A percentile compares a stretch with the other conserved stretches of the same genome.
Conservation (phyloP, 169 alveolate genomes). For the Cryptosporidium canis region DNA sequence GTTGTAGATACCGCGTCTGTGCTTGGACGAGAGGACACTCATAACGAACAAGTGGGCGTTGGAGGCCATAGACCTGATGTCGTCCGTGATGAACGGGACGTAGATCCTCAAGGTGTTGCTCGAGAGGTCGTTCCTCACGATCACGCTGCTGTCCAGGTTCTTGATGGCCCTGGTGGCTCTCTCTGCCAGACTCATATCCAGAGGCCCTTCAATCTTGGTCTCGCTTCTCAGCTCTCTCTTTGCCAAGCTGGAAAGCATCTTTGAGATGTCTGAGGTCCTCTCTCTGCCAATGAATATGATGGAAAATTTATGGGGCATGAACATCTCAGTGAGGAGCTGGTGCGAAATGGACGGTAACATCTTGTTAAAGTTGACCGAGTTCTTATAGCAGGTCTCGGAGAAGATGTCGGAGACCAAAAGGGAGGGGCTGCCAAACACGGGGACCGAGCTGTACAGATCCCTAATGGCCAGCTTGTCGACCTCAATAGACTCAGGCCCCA, state of each 20-base stretch:
- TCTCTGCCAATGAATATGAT: not conserved
- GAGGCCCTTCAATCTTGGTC: not conserved
- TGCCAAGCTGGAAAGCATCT: not conserved
- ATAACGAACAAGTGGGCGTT: not conserved
- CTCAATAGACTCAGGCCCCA: not conserved
- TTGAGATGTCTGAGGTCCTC: not conserved
- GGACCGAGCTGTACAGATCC: not conserved
- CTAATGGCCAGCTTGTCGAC: not conserved
- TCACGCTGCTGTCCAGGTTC: not conserved
- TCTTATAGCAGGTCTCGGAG: not conserved
- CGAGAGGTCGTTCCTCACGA: not conserved
- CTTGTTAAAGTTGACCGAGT: not conserved
- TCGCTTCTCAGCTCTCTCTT: not conserved
- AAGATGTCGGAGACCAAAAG: not conserved
- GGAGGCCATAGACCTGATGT: not conserved
- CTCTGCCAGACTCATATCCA: not conserved
- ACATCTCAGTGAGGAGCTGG: not conserved
- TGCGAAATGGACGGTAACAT: not conserved
- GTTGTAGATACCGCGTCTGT: conserved; percentile 18
- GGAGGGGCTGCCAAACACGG: not conserved
- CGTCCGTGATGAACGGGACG: not conserved
- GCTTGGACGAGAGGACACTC: not conserved
- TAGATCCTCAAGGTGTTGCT: not conserved
- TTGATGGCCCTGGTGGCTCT: not conserved
- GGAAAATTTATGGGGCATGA: not conserved